These are phyloP conservation scores for Naganishia liquefaciens DNA, from an alignment of 1,284 basidiomycete genomes.

Conservation along the genomic window DNA sequence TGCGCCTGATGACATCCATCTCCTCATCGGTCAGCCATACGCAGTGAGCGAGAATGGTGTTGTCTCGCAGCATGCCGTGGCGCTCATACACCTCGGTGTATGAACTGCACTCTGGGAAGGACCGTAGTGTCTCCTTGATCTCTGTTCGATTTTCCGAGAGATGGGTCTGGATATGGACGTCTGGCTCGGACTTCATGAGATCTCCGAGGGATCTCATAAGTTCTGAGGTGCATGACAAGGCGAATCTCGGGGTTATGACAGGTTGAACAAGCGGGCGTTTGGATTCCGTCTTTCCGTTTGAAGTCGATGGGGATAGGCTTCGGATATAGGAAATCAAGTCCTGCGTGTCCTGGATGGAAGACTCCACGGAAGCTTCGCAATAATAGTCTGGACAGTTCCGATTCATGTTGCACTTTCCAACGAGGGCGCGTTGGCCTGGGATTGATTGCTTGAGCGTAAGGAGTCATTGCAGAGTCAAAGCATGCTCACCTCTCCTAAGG, in stretches of 20 bases:
- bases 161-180: constrained; percentile 86
- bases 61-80: constrained; percentile 70
- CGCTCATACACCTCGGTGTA: constrained; percentile 82
- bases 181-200: constrained; percentile 55
- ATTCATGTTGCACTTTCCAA: constrained; percentile 95
- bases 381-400: constrained; percentile 71
- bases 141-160: constrained; percentile 83
- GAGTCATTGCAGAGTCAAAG: constrained; percentile 1
- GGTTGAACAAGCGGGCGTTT: constrained; percentile 69
- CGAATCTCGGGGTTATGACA: constrained; percentile 91
- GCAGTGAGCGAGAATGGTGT: constrained; percentile 87
- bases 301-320: constrained; percentile 34
- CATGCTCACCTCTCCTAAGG: constrained; percentile 61
- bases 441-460: neutral
- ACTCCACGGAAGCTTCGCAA: constrained; percentile 64
- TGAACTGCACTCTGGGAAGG: constrained; percentile 64
- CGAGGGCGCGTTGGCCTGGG: constrained; percentile 79
- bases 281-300: constrained; percentile 10
- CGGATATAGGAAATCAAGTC: constrained; percentile 64
- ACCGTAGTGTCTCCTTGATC: constrained; percentile 64
- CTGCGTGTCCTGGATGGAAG: constrained; percentile 64
- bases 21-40: constrained; percentile 70
- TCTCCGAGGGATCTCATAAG: constrained; percentile 68
- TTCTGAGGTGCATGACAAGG: constrained; percentile 81
- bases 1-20: constrained; percentile 67